Evolutionary conservation across 2,329 filamentous ascomycete genomes (phyloP).

Genomic region (Diaporthe eres): DNA sequence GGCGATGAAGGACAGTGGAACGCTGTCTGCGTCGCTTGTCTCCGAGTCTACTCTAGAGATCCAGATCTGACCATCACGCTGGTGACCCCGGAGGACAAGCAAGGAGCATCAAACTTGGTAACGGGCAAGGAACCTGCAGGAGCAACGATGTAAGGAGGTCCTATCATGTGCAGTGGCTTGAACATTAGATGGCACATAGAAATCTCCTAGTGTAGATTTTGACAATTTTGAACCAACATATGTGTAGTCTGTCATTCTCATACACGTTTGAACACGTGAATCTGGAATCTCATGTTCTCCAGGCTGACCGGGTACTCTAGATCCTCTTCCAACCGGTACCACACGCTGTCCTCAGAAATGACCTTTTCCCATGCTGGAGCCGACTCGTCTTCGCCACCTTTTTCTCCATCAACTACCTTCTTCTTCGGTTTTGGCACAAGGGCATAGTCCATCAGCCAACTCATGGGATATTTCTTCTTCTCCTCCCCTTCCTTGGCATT

Average conservation of each 20-base stretch:
- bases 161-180: background rate
- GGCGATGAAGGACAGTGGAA: slow-evolving; percentile 53
- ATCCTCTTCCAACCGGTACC: slow-evolving; percentile 36
- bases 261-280: slow-evolving; percentile 41
- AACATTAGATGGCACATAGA: background rate
- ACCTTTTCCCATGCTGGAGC: slow-evolving; percentile 40
- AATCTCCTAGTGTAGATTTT: background rate
- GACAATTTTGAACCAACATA: background rate
- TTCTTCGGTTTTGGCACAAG: slow-evolving; percentile 34
- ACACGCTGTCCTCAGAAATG: slow-evolving; percentile 29
- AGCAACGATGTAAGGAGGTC: slow-evolving; percentile 47
- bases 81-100: slow-evolving; percentile 50
- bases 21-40: slow-evolving; percentile 57
- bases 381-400: background rate
- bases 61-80: slow-evolving; percentile 52
- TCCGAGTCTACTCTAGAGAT: slow-evolving; percentile 57
- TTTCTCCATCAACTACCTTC: slow-evolving; percentile 2
- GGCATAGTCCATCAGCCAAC: slow-evolving; percentile 41
- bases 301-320: slow-evolving; percentile 40
- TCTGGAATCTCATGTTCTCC: slow-evolving; percentile 43
- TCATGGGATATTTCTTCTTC: slow-evolving; percentile 40
- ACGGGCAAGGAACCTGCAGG: slow-evolving; percentile 49
- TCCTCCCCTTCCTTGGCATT: slow-evolving; percentile 34
- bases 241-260: background rate
- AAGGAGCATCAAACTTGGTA: slow-evolving; percentile 49